Conservation (phyloP, 805 yeast species). For the Debaryomyces maramus region DNA sequence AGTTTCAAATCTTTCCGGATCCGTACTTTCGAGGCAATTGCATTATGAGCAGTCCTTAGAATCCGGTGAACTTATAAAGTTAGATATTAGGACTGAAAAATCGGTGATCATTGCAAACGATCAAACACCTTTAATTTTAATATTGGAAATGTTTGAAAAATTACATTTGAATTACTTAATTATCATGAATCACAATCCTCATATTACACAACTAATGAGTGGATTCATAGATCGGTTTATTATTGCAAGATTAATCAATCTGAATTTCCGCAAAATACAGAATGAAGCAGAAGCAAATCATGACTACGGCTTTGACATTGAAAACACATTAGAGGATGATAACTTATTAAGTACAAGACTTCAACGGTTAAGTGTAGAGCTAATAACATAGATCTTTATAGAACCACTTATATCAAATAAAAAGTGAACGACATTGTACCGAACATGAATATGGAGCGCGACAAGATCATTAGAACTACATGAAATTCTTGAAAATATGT, state of each 20-base stretch:
- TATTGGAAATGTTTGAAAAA: constrained; percentile 40
- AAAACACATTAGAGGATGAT: constrained; percentile 11
- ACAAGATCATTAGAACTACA: no score
- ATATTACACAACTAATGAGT: constrained; percentile 17
- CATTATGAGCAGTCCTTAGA: constrained; percentile 20
- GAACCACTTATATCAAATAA: no score
- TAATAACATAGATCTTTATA: constrained; percentile 21
- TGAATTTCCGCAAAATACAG: constrained; percentile 21
- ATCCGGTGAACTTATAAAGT: constrained; percentile 3
- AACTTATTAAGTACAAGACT: constrained; percentile 3
- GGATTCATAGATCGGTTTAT: constrained; percentile 44
- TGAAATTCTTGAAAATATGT: no score
- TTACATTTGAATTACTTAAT: constrained; percentile 37
- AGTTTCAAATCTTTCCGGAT: constrained; percentile 15
- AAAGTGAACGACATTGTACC: no score
- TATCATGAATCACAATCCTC: constrained; percentile 18
- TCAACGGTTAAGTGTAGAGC: constrained; percentile 29
- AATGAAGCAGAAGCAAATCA: constrained; percentile 10
- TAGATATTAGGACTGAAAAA: constrained; percentile 21
- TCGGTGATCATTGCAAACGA: constrained; percentile 29
- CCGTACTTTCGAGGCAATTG: constrained; percentile 24
- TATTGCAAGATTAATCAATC: constrained; percentile 29
- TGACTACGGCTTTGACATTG: constrained; percentile 25
- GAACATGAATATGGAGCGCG: no score
- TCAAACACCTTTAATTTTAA: constrained; percentile 29